phyloP scores from a whole-genome alignment of 495 filamentous ascomycete genomes.

The Chaetomium cochliodes region DNA sequence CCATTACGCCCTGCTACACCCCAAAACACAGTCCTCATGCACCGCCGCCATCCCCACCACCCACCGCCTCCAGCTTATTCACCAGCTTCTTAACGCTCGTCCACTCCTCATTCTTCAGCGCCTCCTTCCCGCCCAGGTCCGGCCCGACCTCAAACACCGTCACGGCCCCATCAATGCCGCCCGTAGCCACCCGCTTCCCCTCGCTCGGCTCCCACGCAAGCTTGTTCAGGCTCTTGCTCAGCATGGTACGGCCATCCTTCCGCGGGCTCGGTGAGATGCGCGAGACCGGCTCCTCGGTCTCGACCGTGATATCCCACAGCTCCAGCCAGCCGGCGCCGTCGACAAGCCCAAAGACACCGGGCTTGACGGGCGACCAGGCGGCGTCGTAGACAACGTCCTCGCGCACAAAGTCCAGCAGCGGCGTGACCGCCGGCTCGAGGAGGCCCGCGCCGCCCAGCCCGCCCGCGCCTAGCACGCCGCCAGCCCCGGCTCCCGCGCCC shows the following conservation, averaged over 20 bases:
- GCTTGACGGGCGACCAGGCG: slow-evolving; percentile 86
- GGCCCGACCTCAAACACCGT: slow-evolving; percentile 92
- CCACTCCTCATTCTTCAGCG: slow-evolving; percentile 85
- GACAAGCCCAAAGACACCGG: slow-evolving; percentile 88
- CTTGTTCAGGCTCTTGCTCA: slow-evolving; percentile 84
- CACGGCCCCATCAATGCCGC: slow-evolving; percentile 84
- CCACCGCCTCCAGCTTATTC: slow-evolving; percentile 58
- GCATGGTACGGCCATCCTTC: slow-evolving; percentile 56
- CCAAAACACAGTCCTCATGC: slow-evolving; percentile 21
- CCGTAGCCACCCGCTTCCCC: slow-evolving; percentile 80
- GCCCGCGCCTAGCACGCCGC: slow-evolving; percentile 23
- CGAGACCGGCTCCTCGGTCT: slow-evolving; percentile 85
- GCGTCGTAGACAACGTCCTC: slow-evolving; percentile 98
- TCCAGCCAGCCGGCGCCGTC: slow-evolving; percentile 93
- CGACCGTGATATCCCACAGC: slow-evolving; percentile 90
- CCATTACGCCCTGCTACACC: slow-evolving; percentile 7
- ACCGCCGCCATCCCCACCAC: slow-evolving; percentile 32
- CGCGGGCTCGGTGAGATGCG: slow-evolving; percentile 65
- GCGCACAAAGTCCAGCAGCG: slow-evolving; percentile 82
- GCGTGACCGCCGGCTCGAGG: slow-evolving; percentile 54
- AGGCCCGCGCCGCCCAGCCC: background rate
- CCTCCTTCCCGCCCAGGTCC: slow-evolving; percentile 77
- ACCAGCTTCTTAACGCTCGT: slow-evolving; percentile 82
- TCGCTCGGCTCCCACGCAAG: slow-evolving; percentile 89
- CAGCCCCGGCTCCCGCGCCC: slow-evolving; percentile 34